These are phyloP conservation scores for Discostella stelligera DNA, from an alignment of 352 stramenopile genomes.

Conservation along the genomic window DNA sequence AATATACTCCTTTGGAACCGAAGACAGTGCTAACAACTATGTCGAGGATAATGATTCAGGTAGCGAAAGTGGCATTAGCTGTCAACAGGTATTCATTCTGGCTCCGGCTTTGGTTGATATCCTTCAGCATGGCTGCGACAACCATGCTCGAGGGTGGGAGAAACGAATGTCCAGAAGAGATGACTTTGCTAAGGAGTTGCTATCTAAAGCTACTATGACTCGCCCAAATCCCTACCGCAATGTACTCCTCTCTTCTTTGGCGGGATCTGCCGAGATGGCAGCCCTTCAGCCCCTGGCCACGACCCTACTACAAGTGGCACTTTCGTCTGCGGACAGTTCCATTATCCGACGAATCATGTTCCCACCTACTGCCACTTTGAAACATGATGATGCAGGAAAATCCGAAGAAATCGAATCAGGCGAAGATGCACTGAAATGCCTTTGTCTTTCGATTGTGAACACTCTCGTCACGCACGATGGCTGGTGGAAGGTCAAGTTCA, in stretches of 20 bases:
- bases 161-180: not conserved
- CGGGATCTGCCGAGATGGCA: slow-evolving; percentile 49
- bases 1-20: slow-evolving; percentile 23
- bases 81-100: slow-evolving; percentile 63
- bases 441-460: slow-evolving; percentile 60
- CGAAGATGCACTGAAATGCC: slow-evolving; percentile 50
- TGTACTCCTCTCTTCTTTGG: slow-evolving; percentile 60
- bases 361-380: not conserved
- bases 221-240: slow-evolving; percentile 73
- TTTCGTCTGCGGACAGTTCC: slow-evolving; percentile 51
- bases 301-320: slow-evolving; percentile 53
- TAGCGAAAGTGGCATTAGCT: slow-evolving; percentile 27
- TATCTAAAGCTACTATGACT: slow-evolving; percentile 36
- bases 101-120: slow-evolving; percentile 66
- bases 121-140: slow-evolving; percentile 45
- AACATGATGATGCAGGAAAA: not conserved
- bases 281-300: slow-evolving; percentile 57
- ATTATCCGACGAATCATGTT: slow-evolving; percentile 62
- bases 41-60: slow-evolving; percentile 17
- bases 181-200: not conserved
- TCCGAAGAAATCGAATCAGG: slow-evolving; percentile 18
- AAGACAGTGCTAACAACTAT: not conserved
- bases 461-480: slow-evolving; percentile 48
- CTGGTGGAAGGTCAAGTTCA: slow-evolving; percentile 71
- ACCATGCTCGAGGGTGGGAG: slow-evolving; percentile 1